Evolutionary conservation across 345 rosid species (phyloP), one percentile per base, ranked within the genome.

Genomic region (Populus ilicifolia): DNA sequence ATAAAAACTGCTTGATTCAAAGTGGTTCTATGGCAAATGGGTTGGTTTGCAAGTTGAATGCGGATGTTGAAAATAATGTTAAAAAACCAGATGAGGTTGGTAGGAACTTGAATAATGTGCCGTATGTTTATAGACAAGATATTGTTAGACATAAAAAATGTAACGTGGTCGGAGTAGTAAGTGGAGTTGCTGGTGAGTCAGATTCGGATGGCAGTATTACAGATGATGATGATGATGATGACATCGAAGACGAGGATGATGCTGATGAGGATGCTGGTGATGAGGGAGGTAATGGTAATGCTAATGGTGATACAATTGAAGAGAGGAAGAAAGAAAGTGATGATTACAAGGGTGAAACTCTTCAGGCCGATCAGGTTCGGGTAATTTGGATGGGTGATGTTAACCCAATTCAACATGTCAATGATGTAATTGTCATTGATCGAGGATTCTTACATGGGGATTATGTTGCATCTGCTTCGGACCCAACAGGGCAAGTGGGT

Each of bases 401-500:
- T 0, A 97, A 91, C 74, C 91, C 89, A 29, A 86, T 89, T 79
- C 97, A 94, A 79, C 83, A 83, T 84, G 74, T 83, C 38, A 86
- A 79, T 80, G 87, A 91, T 80, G 80, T 94, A 74, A 84, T 83
- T 5, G 93, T 90, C 78, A 82, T 91, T 74, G 99, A 96, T 82
- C 89, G 99, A 70, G 97, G 95, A 71, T 96, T 96, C 85, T 82
- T 94, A 77, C 94, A 90, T 67, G 97, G 99, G 75, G 97, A 94
- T 81, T 92, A 89, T 82, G 94, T 92, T 79, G 97, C 97, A 86
- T 83, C 92, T 67, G 91, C 90, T 78, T 77, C 84, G 70, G 91
- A 96, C 73, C 94, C 95, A 52, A 92, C 93, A 3, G 98, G 98
- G 66, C 97, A 96, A 80, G 88, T 96, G 70, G 99, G 99, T 77